Conservation (phyloP, 805 yeast genomes). For the Zygosaccharomyces rouxii region DNA sequence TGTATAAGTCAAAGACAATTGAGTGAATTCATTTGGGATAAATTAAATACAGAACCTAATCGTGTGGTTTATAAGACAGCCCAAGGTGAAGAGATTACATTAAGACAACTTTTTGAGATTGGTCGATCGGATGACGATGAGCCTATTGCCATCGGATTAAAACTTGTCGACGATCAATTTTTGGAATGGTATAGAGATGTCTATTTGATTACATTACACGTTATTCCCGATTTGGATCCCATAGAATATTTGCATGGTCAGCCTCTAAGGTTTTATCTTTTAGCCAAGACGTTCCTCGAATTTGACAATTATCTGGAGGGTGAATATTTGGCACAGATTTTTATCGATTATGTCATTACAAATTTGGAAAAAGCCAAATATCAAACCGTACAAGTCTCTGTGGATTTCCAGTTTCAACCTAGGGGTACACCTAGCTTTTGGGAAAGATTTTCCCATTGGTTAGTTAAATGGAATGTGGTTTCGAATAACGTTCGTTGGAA, state of each 20-base stretch:
- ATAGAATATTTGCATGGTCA: conserved; percentile 19
- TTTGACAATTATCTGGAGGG: conserved; percentile 38
- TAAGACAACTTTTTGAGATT: conserved; percentile 24
- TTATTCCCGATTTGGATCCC: conserved; percentile 17
- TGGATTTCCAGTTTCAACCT: conserved; percentile 30
- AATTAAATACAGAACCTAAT: conserved; percentile 35
- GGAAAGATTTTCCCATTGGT: conserved; percentile 36
- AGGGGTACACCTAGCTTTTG: conserved; percentile 28
- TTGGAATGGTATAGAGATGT: conserved; percentile 24
- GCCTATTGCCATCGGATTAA: conserved; percentile 25
- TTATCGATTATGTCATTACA: conserved; percentile 33
- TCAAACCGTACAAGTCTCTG: conserved; percentile 37
- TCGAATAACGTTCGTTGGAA: conserved; percentile 41
- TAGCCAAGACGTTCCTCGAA: conserved; percentile 37
- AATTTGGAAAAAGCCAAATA: conserved; percentile 38
- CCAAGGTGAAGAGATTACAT: conserved; percentile 21
- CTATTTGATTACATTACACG: conserved; percentile 26
- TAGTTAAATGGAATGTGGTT: conserved; percentile 36
- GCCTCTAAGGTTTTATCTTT: conserved; percentile 26
- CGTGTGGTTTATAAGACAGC: conserved; percentile 32
- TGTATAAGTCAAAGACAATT: conserved; percentile 31
- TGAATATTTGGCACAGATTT: conserved; percentile 36
- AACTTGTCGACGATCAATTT: conserved; percentile 32
- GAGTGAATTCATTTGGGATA: conserved; percentile 38
- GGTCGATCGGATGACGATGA: conserved; percentile 15